A percentile compares a stretch with the other conserved stretches of the same genome.
Conservation (phyloP, 2,329 filamentous ascomycete species). For the Alternaria alternata region DNA sequence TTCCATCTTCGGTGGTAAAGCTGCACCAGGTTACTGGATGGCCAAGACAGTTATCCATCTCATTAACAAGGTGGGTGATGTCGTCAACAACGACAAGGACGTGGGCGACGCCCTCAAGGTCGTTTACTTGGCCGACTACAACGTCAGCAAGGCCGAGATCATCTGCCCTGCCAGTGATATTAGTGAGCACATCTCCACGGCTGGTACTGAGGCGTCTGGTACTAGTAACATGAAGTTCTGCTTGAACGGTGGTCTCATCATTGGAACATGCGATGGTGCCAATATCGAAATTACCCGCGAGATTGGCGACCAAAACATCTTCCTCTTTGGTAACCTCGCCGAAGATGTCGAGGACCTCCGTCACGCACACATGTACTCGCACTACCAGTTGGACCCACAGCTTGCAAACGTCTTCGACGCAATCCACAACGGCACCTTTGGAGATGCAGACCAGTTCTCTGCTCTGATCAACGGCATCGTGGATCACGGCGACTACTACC, state of each 20-base stretch:
- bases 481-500: conserved; percentile 95
- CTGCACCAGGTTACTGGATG: conserved; percentile 99
- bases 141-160: conserved; percentile 98
- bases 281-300: conserved; percentile 99
- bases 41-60: conserved; percentile 98
- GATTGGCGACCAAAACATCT: conserved; percentile 96
- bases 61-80: conserved; percentile 87
- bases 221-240: conserved; percentile 99
- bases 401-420: conserved; percentile 83
- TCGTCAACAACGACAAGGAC: conserved; percentile 92
- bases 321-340: conserved; percentile 94
- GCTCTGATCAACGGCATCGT: conserved; percentile 84
- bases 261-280: conserved; percentile 96
- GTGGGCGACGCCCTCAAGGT: conserved; percentile 96
- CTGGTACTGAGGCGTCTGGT: conserved; percentile 86
- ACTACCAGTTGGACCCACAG: conserved; percentile 77
- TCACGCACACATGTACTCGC: conserved; percentile 84
- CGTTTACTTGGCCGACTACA: conserved; percentile 97
- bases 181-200: conserved; percentile 98
- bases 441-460: conserved; percentile 78
- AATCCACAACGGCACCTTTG: conserved; percentile 83
- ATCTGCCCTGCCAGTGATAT: conserved; percentile 94
- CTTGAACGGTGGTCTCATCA: conserved; percentile 94
- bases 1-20: conserved; percentile 97
- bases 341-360: conserved; percentile 97